These are phyloP conservation scores for Lactifluus piperatus DNA, from an alignment of 768 basidiomycete species.

Conservation along the genomic window DNA sequence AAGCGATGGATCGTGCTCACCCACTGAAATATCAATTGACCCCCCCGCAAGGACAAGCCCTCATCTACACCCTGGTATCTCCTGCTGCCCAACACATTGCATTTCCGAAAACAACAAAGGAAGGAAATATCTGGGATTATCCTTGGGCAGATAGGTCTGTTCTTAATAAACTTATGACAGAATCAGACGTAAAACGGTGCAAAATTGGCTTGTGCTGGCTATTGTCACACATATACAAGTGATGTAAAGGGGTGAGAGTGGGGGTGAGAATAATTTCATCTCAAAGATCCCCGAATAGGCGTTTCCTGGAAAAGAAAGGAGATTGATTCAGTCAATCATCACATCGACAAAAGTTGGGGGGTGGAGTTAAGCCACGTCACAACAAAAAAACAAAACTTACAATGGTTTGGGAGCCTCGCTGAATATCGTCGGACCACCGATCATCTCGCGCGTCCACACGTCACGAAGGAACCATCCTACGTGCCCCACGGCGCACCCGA, in stretches of 20 bases:
- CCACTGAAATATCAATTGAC: too few relatives aligned
- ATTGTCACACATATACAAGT: not conserved
- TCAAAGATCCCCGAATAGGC: slow-evolving; percentile 53
- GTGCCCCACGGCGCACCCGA: slow-evolving; percentile 84
- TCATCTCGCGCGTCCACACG: slow-evolving; percentile 84
- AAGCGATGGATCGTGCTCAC: too few relatives aligned
- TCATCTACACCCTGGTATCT: too few relatives aligned
- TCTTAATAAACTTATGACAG: not conserved
- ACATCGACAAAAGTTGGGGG: too few relatives aligned
- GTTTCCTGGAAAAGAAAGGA: slow-evolving; percentile 37
- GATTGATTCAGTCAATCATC: not conserved
- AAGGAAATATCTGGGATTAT: too few relatives aligned
- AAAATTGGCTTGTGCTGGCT: not conserved
- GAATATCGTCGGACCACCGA: slow-evolving; percentile 61
- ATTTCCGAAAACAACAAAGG: too few relatives aligned
- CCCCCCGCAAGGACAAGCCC: too few relatives aligned
- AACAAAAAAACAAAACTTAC: slow-evolving; percentile 41
- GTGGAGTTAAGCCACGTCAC: too few relatives aligned
- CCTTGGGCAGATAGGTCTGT: not conserved
- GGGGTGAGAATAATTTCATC: not conserved
- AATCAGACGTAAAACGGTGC: not conserved
- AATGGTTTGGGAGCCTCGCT: slow-evolving; percentile 62
- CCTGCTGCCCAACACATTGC: too few relatives aligned
- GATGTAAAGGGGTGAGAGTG: not conserved
- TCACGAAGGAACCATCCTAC: slow-evolving; percentile 79